Evolutionary conservation across 805 yeast species (phyloP).

Genomic region (Candida methanosorbosa): DNA sequence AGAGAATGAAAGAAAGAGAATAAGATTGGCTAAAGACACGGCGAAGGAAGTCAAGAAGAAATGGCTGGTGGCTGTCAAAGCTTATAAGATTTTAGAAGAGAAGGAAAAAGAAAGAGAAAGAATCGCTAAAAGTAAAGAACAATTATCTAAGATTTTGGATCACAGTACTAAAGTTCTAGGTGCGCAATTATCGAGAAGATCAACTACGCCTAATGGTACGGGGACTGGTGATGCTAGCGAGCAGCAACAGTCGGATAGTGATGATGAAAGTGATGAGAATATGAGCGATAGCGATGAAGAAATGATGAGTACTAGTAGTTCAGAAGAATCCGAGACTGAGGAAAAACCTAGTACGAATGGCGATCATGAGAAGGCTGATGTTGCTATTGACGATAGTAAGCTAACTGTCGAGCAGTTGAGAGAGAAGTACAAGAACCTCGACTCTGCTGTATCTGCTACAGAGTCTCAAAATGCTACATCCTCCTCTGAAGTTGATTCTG

Average conservation of each 20-base stretch:
- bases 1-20: constrained; percentile 64
- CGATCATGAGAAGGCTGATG: too few species aligned
- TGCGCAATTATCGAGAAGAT: constrained; percentile 47
- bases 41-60: constrained; percentile 80
- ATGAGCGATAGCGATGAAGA: constrained; percentile 17
- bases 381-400: constrained; percentile 33
- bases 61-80: constrained; percentile 87
- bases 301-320: constrained; percentile 10
- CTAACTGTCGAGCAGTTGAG: constrained; percentile 48
- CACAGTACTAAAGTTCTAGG: constrained; percentile 86
- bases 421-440: constrained; percentile 44
- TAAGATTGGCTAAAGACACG: constrained; percentile 69
- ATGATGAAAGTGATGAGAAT: constrained; percentile 10
- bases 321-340: constrained; percentile 3
- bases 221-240: constrained; percentile 13
- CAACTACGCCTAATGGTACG: constrained; percentile 2
- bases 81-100: constrained; percentile 61
- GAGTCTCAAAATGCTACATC: too few species aligned
- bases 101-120: constrained; percentile 74
- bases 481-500: constrained; percentile 11
- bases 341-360: constrained; percentile 6
- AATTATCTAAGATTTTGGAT: constrained; percentile 78
- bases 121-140: constrained; percentile 76
- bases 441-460: constrained; percentile 9
- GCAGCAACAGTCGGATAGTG: constrained; percentile 15